Base-by-base conservation (phyloP, 305 asterid species). In the Petunia hybrid region DNA sequence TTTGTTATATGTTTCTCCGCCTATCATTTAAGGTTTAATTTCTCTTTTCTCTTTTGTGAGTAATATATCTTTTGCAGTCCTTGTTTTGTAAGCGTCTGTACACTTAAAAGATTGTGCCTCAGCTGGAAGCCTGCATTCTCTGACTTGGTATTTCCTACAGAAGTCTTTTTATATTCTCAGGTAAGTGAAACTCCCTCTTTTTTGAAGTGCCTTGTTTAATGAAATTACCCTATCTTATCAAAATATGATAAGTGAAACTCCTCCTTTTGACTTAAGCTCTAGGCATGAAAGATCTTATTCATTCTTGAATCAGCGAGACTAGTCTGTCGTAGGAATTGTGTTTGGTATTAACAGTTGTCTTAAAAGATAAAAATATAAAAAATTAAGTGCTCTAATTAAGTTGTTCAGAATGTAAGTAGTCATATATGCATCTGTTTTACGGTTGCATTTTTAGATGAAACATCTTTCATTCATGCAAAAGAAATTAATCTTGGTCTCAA, bases 131-230 rank as follows among this genome's bases (percentile, higher is more conserved):
- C 79, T 9, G 35, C 78, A 31, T 51, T 36, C 3, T 35, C 48
- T 74, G 51, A 35, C 78, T 74, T 74, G 79, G 64, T 48, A 53
- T 74, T 36, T 53, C 3, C 5, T 38, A 6, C 4, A 31, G 79
- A 74, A 14, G 46, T 63, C 78, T 74, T 70, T 70, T 10, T 35
- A 36, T 74, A 8, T 51, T 51, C 78, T 43, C 36, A 74, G 48
- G n/a, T 74, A 6, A 36, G 64, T 51, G n/a, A 41, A 14, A 41
- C 55, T 67, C 3, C 31, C 31, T 66, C 74, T 67, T 22, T 22
- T 22, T 22, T 22, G 31, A 22, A 22, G 31, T 22, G 31, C 31
- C 0, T 22, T 22, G 31, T 22, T 22, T 22, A 22, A 22, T 22
- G 31, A 22, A 22, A 22, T 22, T 22, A 22, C 31, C 31, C 31